Evolutionary conservation across 345 rosid species (phyloP), one percentile per base, ranked within the genome.

Genomic region (Populus nigra): DNA sequence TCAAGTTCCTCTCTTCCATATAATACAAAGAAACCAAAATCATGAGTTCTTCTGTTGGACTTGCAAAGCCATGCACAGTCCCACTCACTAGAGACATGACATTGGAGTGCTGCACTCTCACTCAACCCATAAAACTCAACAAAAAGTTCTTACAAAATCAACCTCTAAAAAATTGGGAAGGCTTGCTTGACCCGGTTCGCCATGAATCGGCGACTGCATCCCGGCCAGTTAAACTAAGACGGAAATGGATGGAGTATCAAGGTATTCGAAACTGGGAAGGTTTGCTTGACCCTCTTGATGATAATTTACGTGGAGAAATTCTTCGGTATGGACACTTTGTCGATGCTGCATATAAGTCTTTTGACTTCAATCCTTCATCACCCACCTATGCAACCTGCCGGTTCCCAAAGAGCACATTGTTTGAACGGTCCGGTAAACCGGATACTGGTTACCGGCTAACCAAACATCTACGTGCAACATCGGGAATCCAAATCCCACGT

Each of bases 311-410:
- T 0, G 61, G 80, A 0, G 99, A 93, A 76, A 92, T 96, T 61
- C 88, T 96, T 41, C 90, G 99, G 22, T 96, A 96, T 65, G 99
- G 99, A 9, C 79, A 79, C 7, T 93, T 96, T 80, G 93, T 93
- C 0, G 92, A 92, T 12, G 91, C 97, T 7, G 90, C 99, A 5
- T 96, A 96, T 69, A 85, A 85, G 69, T 78, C 96, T 1, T 96
- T 88, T 53, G 96, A 96, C 81, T 92, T 91, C 55, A 91, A 93
- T 69, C 88, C 91, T 8, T 88, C 92, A 0, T 91, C 97, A 0
- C 88, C 93, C 0, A 83, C 92, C 18, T 92, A 87, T 36, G 97
- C 90, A 7, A 80, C 86, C 18, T 89, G 94, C 73, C 85, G 83
- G 29, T 91, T 81, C 78, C 83, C 92, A 10, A 90, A 85, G 65